phyloP scores from a whole-genome alignment of 2,329 filamentous ascomycete species.

The Domatiomyces globalis region DNA sequence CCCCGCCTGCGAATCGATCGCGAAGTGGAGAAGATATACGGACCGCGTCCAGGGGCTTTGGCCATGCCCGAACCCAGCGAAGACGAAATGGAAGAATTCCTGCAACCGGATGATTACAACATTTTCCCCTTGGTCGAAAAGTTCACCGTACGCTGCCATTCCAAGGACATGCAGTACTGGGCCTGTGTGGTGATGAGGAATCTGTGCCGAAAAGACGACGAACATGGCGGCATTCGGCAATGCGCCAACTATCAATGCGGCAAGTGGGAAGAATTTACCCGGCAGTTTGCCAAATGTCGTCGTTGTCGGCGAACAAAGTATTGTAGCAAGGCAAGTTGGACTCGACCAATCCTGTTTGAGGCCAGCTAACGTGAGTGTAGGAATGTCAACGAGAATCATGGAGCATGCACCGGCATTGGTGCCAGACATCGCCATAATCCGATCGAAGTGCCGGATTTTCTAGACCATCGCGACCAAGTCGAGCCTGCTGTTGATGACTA shows the following conservation, averaged over 20 bases:
- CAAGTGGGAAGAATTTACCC: slow-evolving; percentile 93
- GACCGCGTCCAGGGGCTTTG: slow-evolving; percentile 39
- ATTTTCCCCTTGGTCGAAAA: slow-evolving; percentile 97
- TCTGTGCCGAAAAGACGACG: slow-evolving; percentile 93
- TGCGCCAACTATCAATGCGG: slow-evolving; percentile 97
- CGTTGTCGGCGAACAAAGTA: slow-evolving; percentile 94
- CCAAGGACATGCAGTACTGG: slow-evolving; percentile 98
- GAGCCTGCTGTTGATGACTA: not conserved
- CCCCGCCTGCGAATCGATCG: slow-evolving; percentile 80
- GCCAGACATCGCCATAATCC: slow-evolving; percentile 27
- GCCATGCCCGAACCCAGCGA: slow-evolving; percentile 35
- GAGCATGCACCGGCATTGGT: slow-evolving; percentile 98
- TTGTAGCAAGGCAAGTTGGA: slow-evolving; percentile 67
- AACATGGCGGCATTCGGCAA: slow-evolving; percentile 81
- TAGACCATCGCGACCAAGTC: not conserved
- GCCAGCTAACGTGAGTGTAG: slow-evolving; percentile 3
- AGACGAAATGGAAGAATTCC: slow-evolving; percentile 70
- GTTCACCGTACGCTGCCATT: slow-evolving; percentile 90
- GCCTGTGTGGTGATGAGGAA: slow-evolving; percentile 98
- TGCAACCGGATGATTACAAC: slow-evolving; percentile 88
- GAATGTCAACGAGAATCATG: slow-evolving; percentile 96
- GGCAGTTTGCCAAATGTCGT: slow-evolving; percentile 95
- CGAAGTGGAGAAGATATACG: slow-evolving; percentile 67
- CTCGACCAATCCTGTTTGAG: not conserved
- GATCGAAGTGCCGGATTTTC: not conserved